Evolutionary conservation across 805 yeast species (phyloP).

Genomic region (Groenewaldozyma tartarivorans): DNA sequence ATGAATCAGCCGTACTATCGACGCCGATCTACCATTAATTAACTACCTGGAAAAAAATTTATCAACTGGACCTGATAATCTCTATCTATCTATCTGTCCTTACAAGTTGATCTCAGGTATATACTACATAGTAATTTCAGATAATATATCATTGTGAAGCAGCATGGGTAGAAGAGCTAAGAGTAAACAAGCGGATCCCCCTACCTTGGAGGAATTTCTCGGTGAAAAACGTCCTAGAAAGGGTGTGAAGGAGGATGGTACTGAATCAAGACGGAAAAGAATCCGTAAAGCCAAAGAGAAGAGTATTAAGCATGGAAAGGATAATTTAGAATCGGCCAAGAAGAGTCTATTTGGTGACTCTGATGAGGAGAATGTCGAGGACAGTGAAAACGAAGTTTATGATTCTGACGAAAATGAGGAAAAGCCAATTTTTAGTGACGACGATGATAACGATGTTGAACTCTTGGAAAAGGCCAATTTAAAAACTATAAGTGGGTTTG

Average conservation of each 20-base stretch:
- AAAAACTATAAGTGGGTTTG: conserved; percentile 14
- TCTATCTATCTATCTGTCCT: no score
- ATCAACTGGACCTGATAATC: no score
- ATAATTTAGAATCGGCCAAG: conserved; percentile 58
- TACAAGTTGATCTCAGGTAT: no score
- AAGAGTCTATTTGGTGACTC: conserved; percentile 54
- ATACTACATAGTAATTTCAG: no score
- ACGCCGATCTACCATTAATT: no score
- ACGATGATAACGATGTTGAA: conserved; percentile 59
- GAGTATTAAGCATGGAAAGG: conserved; percentile 34
- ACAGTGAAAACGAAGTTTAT: conserved; percentile 34
- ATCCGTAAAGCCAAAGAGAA: conserved; percentile 15
- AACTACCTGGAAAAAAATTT: no score
- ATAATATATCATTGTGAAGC: no score
- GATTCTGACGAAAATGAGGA: conserved; percentile 54
- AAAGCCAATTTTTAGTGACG: conserved; percentile 78
- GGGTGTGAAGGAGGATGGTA: conserved; percentile 21
- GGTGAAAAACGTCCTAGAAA: conserved; percentile 28
- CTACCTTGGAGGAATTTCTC: conserved; percentile 72
- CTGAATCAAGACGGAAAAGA: conserved; percentile 10
- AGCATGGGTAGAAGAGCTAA: conserved; percentile 87
- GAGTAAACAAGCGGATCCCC: conserved; percentile 90
- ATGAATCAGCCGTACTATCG: no score
- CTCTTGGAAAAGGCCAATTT: conserved; percentile 24
- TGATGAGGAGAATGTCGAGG: conserved; percentile 20